Evolutionary conservation across 2,329 filamentous ascomycete species (phyloP), one percentile per base, ranked within the genome.

Genomic region (Exserohilum rostratum): DNA sequence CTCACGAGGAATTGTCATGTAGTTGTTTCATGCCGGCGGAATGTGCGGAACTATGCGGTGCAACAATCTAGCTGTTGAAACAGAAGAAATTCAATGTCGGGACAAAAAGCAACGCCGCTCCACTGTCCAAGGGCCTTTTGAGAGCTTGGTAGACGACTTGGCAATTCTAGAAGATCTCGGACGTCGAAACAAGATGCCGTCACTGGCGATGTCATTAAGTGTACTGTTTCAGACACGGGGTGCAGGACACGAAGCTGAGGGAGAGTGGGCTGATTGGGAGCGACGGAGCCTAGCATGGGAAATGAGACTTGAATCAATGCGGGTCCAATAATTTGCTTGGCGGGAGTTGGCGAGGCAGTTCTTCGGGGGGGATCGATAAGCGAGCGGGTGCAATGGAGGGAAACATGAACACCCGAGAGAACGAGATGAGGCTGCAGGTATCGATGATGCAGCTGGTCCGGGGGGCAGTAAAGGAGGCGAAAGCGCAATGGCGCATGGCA

Each of bases 281-380:
- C 18, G 20, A 39, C n/a, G 34, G 20, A 17, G 33, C 37, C 22
- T 30, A 37, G 39, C 22, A 46, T 22, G 38, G 50, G 57, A 53
- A 52, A 57, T 57, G 57, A 60, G 55, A 50, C 43, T 27, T 18
- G 20, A 61, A 56, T 55, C 35, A 50, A 51, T 53, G 48, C 51
- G 51, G 34, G 39, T 54, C 50, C 33, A 50, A 51, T 20, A 57
- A 57, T 22, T 27, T 31, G 9, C 59, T 62, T 58, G 60, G 60
- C 55, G 49, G 42, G 17, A 17, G 27, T 50, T 50, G 52, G 52
- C 51, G 53, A 59, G 55, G 58, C 52, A 34, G 46, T 45, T 55
- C 29, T 38, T 43, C 45, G 46, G 42, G 45, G 40, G 35, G 15
- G 39, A 42, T 38, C 54, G 54, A 57, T 52, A 58, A 58, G 57